Evolutionary conservation across 139 green algal species (phyloP), one percentile per base, ranked within the genome.

Genomic region (Chlorella sp.): DNA sequence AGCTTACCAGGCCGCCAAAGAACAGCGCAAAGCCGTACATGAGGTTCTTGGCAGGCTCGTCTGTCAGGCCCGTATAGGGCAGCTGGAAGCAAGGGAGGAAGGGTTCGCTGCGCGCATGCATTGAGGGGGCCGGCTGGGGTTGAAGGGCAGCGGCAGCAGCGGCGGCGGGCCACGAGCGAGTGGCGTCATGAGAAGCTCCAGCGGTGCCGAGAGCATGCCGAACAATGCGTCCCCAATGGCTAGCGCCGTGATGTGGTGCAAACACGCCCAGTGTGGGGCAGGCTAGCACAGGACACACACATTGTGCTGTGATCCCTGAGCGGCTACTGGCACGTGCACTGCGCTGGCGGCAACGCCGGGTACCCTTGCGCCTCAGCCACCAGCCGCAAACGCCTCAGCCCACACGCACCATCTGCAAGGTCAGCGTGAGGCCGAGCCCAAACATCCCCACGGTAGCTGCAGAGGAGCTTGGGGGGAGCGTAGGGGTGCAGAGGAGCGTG

Each of bases 371-470:
- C n/a, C n/a, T n/a, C n/a, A n/a, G n/a, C n/a, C n/a, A n/a, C n/a
- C n/a, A n/a, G n/a, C n/a, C n/a, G n/a, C n/a, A n/a, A n/a, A n/a
- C n/a, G n/a, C n/a, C n/a, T n/a, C n/a, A n/a, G n/a, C n/a, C n/a
- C n/a, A n/a, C n/a, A 26, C n/a, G 41, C n/a, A 73, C 65, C 65
- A 73, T 73, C 65, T 73, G 65, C n/a, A 73, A 19, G 1, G 65
- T 73, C n/a, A 73, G 65, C 14, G 65, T 73, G n/a, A 73, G 65
- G 65, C n/a, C 65, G n/a, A 73, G 65, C 11, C 65, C 65, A 24
- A 44, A 73, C 65, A 73, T 73, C 13, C 65, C 65, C 2, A 73
- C 41, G 30, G 65, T 9, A 14, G 19, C 65, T 73, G 65, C 65
- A 73, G 9, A n/a, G n/a, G n/a, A n/a, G n/a, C n/a, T n/a, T n/a